phyloP scores from a whole-genome alignment of 2,329 filamentous ascomycete species.

The Pseudodiploospora longispora region DNA sequence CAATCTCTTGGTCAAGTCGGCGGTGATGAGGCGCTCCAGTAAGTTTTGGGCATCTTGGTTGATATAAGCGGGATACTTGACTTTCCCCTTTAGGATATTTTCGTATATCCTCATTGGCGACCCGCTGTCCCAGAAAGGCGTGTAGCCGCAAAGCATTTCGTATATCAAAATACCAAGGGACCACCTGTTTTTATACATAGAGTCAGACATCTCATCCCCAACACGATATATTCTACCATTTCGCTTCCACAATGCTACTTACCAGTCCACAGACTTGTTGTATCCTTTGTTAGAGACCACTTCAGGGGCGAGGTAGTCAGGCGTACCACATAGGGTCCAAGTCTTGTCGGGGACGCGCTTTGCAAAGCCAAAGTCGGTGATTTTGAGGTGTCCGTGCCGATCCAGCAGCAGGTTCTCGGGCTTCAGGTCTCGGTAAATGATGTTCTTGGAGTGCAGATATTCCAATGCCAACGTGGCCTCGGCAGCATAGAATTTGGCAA shows the following conservation, averaged over 20 bases:
- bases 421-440: slow-evolving; percentile 97
- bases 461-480: slow-evolving; percentile 94
- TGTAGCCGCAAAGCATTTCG: slow-evolving; percentile 98
- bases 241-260: slow-evolving; percentile 28
- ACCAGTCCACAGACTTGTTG: slow-evolving; percentile 99
- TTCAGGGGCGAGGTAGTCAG: slow-evolving; percentile 94
- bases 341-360: slow-evolving; percentile 98
- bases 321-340: slow-evolving; percentile 96
- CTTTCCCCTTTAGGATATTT: slow-evolving; percentile 90
- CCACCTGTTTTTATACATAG: slow-evolving; percentile 57
- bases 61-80: slow-evolving; percentile 96
- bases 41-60: slow-evolving; percentile 91
- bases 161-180: slow-evolving; percentile 97
- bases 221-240: not conserved
- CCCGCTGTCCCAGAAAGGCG: slow-evolving; percentile 96
- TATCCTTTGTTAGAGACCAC: slow-evolving; percentile 99
- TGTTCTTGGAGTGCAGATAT: slow-evolving; percentile 88
- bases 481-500: slow-evolving; percentile 97
- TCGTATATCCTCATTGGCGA: slow-evolving; percentile 99
- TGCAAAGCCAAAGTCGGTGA: slow-evolving; percentile 97
- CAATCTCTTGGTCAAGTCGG: slow-evolving; percentile 87
- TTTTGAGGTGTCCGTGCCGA: slow-evolving; percentile 89
- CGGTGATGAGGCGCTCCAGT: slow-evolving; percentile 85
- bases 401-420: slow-evolving; percentile 89
- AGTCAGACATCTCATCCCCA: slow-evolving; percentile 3